A percentile compares a stretch with the other conserved stretches of the same genome.
phyloP scores from a whole-genome alignment of 108 stramenopile species.

The Discostella stelligeroides region DNA sequence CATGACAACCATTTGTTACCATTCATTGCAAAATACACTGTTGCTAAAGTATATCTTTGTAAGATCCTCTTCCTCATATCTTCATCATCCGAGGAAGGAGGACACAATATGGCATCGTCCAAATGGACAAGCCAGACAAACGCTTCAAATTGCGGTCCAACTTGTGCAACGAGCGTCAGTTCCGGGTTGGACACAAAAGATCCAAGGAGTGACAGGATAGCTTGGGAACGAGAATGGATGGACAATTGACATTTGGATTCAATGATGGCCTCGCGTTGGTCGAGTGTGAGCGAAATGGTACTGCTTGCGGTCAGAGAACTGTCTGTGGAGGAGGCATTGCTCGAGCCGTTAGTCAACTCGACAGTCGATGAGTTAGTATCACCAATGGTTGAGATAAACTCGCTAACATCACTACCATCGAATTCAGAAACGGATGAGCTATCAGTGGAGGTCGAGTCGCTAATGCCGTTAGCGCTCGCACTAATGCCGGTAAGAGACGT shows the following conservation, averaged over 20 bases:
- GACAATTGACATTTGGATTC: neutral
- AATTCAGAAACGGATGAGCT: too few relatives aligned
- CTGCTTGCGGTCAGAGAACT: neutral
- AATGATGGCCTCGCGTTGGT: neutral
- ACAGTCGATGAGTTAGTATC: too few relatives aligned
- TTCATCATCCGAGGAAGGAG: conserved; percentile 5
- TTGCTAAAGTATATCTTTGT: conserved; percentile 25
- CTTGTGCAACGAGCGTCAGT: conserved; percentile 14
- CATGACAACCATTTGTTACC: conserved; percentile 50
- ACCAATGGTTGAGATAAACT: too few relatives aligned
- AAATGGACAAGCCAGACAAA: conserved; percentile 57
- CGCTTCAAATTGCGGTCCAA: conserved; percentile 53
- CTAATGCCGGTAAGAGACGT: neutral
- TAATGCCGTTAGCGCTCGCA: neutral
- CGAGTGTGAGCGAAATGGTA: neutral
- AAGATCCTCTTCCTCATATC: conserved; percentile 18
- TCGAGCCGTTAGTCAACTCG: too few relatives aligned
- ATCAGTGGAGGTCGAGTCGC: too few relatives aligned
- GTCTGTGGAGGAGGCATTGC: neutral
- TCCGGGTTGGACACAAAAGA: neutral
- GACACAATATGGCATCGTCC: conserved; percentile 60
- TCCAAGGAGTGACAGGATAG: neutral
- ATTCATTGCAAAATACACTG: conserved; percentile 20
- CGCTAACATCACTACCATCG: too few relatives aligned
- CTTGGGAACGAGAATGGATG: neutral